Evolutionary conservation across 257 asterid genomes (phyloP), one percentile per base, ranked within the genome.

Genomic region (Solanum microdontum): DNA sequence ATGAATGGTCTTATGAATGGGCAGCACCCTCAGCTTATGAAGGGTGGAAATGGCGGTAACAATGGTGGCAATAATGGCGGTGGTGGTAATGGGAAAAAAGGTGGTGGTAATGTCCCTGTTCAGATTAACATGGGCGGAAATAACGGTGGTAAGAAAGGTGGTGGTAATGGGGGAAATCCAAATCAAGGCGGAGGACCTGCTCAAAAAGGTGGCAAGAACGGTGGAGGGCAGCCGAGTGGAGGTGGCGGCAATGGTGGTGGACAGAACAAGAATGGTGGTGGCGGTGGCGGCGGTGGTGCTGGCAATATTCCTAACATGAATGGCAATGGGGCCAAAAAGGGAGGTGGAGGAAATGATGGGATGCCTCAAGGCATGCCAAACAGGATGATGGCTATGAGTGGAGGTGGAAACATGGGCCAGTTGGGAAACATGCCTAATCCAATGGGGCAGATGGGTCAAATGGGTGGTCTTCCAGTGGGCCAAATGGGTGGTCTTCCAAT

Each of bases 341-440:
- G 93, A 60, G 95, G 94, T 88, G 98, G 96, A 84, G 90, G 92
- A 93, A 93, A 91, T 93, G 93, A 94, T 93, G 98, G 94, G 91
- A 89, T 90, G 62, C 62, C 62, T 15, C 93, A 89, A 21, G 98
- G 99, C 94, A 94, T 95, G 98, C 98, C 97, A 10, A 93, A 93
- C 92, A 93, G 68, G 70, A 72, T 95, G 98, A 93, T 96, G 98
- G 73, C 93, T 28, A 89, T 95, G 94, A 95, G 90, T 90, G 89
- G 90, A 85, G 95, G 92, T 64, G 90, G 87, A 60, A 77, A 55
- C 11, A 84, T 89, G 96, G 94, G 94, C 55, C 95, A 86, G 58
- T 85, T 89, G 90, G 94, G 94, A n/a, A 86, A 83, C 82, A 89
- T 89, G 90, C 89, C 92, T n/a, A 80, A 80, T 80, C 84, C 84